Evolutionary conservation across 768 basidiomycete genomes (phyloP).

Genomic region (Phlegmacium glaucopus): DNA sequence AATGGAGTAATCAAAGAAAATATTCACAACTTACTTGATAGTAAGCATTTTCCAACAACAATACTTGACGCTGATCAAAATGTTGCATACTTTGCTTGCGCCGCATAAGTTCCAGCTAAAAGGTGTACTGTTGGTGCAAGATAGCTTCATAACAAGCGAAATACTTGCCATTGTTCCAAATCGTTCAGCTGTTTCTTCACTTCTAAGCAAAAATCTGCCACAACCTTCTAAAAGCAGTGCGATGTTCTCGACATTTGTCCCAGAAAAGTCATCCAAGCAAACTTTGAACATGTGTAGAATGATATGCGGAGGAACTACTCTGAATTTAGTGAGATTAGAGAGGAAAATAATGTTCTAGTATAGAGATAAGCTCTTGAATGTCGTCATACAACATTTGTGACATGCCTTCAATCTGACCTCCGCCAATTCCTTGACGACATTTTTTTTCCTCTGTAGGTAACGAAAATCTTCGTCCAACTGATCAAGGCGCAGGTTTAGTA

Average conservation of each 20-base stretch:
- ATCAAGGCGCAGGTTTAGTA: not conserved
- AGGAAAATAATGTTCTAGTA: conserved; percentile 82
- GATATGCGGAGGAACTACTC: conserved; percentile 84
- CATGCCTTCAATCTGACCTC: conserved; percentile 81
- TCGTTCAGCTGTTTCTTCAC: conserved; percentile 82
- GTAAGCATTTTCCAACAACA: conserved; percentile 95
- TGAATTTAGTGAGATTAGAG: conserved; percentile 94
- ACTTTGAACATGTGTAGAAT: conserved; percentile 97
- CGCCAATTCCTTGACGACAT: conserved; percentile 84
- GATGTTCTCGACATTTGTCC: conserved; percentile 90
- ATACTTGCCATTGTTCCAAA: conserved; percentile 80
- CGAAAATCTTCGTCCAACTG: conserved; percentile 97
- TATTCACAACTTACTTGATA: conserved; percentile 65
- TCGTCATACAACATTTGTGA: not conserved
- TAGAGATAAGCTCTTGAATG: not conserved
- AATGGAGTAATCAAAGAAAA: not conserved
- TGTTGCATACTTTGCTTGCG: conserved; percentile 93
- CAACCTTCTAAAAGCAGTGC: conserved; percentile 91
- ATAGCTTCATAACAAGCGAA: not conserved
- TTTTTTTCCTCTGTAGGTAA: conserved; percentile 92
- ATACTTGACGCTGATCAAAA: conserved; percentile 84
- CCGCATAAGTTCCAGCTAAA: conserved; percentile 87
- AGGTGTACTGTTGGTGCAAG: not conserved
- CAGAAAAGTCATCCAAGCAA: conserved; percentile 92
- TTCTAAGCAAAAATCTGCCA: conserved; percentile 85